phyloP scores from a whole-genome alignment of 768 basidiomycete genomes.

The Porpolomopsis calyptriformis region DNA sequence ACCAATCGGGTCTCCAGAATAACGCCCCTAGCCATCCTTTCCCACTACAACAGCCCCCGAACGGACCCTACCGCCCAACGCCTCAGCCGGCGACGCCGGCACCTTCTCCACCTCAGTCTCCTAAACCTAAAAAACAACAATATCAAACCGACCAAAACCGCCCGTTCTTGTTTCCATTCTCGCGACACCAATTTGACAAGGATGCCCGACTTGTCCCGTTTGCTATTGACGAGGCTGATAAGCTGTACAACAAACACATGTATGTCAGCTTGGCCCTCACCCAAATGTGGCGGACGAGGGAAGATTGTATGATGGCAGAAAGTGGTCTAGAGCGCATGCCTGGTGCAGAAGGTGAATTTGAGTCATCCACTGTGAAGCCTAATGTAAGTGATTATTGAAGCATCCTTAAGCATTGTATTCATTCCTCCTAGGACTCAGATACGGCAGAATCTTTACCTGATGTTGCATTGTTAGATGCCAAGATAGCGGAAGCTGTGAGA shows the following conservation, averaged over 20 bases:
- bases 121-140: slow-evolving; percentile 95
- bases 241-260: slow-evolving; percentile 81
- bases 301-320: slow-evolving; percentile 90
- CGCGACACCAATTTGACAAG: slow-evolving; percentile 31
- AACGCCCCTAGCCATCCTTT: slow-evolving; percentile 21
- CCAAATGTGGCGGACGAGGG: slow-evolving; percentile 93
- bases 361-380: slow-evolving; percentile 37
- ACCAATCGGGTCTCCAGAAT: slow-evolving; percentile 31
- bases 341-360: slow-evolving; percentile 48
- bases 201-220: slow-evolving; percentile 75
- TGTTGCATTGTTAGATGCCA: slow-evolving; percentile 58
- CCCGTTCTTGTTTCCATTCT: slow-evolving; percentile 95
- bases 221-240: slow-evolving; percentile 93
- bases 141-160: slow-evolving; percentile 94
- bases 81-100: slow-evolving; percentile 83
- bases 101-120: slow-evolving; percentile 72
- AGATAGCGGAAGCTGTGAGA: slow-evolving; percentile 55
- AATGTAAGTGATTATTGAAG: slow-evolving; percentile 23
- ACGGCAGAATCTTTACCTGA: slow-evolving; percentile 60
- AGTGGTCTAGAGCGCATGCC: slow-evolving; percentile 80
- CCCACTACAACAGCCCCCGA: slow-evolving; percentile 12
- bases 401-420: background rate
- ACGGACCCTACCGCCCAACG: slow-evolving; percentile 27
- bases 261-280: slow-evolving; percentile 77
- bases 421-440: slow-evolving; percentile 40